Evolutionary conservation across 1,284 basidiomycete species (phyloP).

Genomic region (Athelia sp.): DNA sequence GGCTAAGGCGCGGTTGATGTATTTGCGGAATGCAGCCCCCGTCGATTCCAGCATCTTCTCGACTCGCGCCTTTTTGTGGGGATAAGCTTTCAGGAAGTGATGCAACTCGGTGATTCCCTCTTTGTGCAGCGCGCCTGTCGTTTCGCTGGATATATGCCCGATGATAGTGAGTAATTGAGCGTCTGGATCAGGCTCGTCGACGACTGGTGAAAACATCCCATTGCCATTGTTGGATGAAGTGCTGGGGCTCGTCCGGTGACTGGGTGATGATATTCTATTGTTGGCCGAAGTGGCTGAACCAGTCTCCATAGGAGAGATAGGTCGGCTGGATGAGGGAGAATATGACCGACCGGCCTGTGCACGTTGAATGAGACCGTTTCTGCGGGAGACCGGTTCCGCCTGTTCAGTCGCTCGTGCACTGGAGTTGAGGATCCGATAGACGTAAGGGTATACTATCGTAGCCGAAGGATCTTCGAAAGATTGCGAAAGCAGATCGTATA

Average conservation of each 20-base stretch:
- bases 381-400: conserved; percentile 30
- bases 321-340: conserved; percentile 57
- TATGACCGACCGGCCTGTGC: conserved; percentile 38
- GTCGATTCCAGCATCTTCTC: conserved; percentile 83
- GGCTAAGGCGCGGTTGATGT: conserved; percentile 77
- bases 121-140: conserved; percentile 76
- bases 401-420: conserved; percentile 38
- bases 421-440: conserved; percentile 81
- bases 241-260: conserved; percentile 62
- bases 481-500: conserved; percentile 74
- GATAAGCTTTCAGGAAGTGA: conserved; percentile 89
- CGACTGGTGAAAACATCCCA: conserved; percentile 41
- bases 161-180: conserved; percentile 81
- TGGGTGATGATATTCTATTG: conserved; percentile 49
- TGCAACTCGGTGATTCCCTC: conserved; percentile 96
- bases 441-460: conserved; percentile 80
- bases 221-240: conserved; percentile 50
- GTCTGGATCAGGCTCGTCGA: conserved; percentile 76
- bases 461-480: conserved; percentile 81
- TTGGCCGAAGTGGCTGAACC: conserved; percentile 51
- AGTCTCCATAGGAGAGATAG: conserved; percentile 58
- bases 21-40: conserved; percentile 79
- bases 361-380: conserved; percentile 33
- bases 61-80: conserved; percentile 81
- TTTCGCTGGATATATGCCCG: conserved; percentile 86